Base-by-base conservation (phyloP, 805 yeast genomes). In the Wickerhamomyces tratensis region DNA sequence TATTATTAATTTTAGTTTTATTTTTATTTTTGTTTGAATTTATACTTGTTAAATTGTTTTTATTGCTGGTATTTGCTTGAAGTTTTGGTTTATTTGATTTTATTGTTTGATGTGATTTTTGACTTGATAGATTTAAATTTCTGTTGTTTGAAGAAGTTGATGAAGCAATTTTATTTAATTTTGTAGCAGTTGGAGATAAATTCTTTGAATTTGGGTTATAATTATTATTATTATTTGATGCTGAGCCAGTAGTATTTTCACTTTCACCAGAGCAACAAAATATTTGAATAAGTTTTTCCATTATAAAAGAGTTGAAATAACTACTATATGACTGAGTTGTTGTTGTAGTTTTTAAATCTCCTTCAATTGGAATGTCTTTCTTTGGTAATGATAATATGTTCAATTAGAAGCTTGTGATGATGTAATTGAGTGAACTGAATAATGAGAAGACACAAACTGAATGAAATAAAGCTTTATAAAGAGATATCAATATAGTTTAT, bases 141-240 rank as follows among this genome's bases (percentile, higher is more conserved):
- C 26, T 34, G 6, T 39, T 34, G 10, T 34, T 39, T 35, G n/a
- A n/a, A 31, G 34, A 31, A 12, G 34, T 6, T 6, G n/a, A 8
- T 13, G 33, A n/a, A 33, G 27, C 14, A 31, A 26, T 25, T 11
- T 36, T 36, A 13, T 15, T 36, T 20, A 8, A 8, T 8, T 27
- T 27, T 27, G 30, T 8, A 8, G 30, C 7, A 27, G 30, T 20
- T 20, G 20, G 20, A 20, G 20, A 20, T 20, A 20, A 20, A 10
- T 27, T 27, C 10, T 27, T 27, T 7, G 2, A 27, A 8, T 10
- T 27, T 27, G 10, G 7, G 30, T 40, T 33, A 10, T 31, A 10
- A 20, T 15, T 13, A 39, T 35, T 37, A 14, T 36, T 39, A 11
- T 34, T 35, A 20, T 39, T 39, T 48, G 36, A 29, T 41, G 26